Evolutionary conservation across 495 filamentous ascomycete species (phyloP), one percentile per base, ranked within the genome.

Genomic region (Tuber microsphaerosporum): DNA sequence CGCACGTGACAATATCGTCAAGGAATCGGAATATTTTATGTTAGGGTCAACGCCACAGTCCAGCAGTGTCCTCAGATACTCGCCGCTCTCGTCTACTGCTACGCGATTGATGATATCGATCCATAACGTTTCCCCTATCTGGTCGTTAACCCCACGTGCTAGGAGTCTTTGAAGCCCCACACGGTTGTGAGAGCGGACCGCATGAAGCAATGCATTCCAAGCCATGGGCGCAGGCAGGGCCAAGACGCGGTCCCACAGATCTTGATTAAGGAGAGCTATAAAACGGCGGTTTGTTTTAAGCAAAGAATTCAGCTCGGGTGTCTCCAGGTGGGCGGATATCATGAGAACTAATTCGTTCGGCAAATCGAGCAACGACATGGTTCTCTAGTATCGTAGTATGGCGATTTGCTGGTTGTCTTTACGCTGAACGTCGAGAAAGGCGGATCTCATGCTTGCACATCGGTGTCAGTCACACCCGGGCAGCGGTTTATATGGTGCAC

Each of bases 341-440:
- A 61, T 26, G 51, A 61, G 10, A 26, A 61, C 10, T 12, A 61
- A 61, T 61, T 31, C 51, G 51, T 61, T 61, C 51, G 51, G 51
- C 51, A 61, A 31, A 61, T 61, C 51, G 51, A 61, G 51, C 51
- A 61, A 26, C n/a, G 22, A 61, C 51, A 61, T 61, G 51, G 51
- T 8, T 12, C 9, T 56, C 48, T n/a, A 26, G 48, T n/a, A 26
- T 20, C 48, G 22, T 9, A 26, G 48, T 26, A 12, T 20, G 48
- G 51, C 2, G 51, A 31, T 10, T 61, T 61, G 2, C n/a, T 26
- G 51, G 10, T 8, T 61, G 10, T 10, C 51, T 14, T 48, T 31
- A 31, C 26, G 51, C 51, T 31, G n/a, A 61, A 31, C 26, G 51
- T 14, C n/a, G 51, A 61, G 51, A 61, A 61, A n/a, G 51, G 51